These are phyloP conservation scores for Strobilomyces echinocephalus DNA, from an alignment of 768 basidiomycete species.

Conservation along the genomic window DNA sequence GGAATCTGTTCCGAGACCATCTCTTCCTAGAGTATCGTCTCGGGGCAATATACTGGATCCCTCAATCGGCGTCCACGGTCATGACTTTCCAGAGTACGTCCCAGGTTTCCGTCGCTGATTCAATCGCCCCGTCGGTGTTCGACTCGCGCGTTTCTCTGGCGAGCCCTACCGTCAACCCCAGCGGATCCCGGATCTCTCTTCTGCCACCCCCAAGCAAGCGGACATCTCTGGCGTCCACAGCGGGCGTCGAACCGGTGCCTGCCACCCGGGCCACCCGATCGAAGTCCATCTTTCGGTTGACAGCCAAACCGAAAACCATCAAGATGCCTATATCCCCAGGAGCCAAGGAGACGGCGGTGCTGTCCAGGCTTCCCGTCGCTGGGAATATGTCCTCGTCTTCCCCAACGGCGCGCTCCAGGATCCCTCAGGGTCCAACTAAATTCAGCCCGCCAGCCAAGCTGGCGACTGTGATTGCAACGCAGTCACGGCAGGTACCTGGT, in stretches of 20 bases:
- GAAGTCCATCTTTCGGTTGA: conserved; percentile 31
- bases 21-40: conserved; percentile 23
- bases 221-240: conserved; percentile 25
- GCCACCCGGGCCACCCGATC: conserved; percentile 8
- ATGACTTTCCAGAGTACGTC: conserved; percentile 23
- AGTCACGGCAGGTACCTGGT: conserved; percentile 14
- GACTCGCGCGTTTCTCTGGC: conserved; percentile 19
- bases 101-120: conserved; percentile 17
- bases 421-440: conserved; percentile 21
- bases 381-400: conserved; percentile 5
- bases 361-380: conserved; percentile 16
- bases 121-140: conserved; percentile 5
- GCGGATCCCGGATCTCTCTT: conserved; percentile 23
- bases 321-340: conserved; percentile 12
- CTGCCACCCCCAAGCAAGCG: conserved; percentile 23
- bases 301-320: conserved; percentile 22
- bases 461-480: conserved; percentile 25
- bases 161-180: conserved; percentile 1
- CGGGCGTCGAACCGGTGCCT: conserved; percentile 14
- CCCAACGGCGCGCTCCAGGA: conserved; percentile 11
- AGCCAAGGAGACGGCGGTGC: background rate
- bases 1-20: conserved; percentile 2
- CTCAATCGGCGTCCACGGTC: conserved; percentile 27
- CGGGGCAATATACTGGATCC: conserved; percentile 17
- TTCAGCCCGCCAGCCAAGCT: conserved; percentile 30